Evolutionary conservation across 1,284 basidiomycete genomes (phyloP).

Genomic region (Ustilago loliicola): DNA sequence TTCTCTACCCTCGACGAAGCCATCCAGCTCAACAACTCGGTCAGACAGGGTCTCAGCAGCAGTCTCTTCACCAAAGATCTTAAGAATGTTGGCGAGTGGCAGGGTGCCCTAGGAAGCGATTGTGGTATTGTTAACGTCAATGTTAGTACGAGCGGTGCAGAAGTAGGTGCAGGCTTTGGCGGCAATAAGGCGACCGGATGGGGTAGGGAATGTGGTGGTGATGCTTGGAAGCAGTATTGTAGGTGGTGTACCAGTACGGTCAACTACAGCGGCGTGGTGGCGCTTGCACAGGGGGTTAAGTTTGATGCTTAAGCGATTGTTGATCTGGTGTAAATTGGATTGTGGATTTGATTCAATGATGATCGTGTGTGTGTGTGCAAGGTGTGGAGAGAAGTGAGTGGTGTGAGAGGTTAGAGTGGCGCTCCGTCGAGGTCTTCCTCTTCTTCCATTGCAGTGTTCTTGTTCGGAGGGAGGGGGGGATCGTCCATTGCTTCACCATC

Average conservation of each 20-base stretch:
- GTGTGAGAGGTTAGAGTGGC: constrained; percentile 20
- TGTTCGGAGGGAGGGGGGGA: too few species aligned
- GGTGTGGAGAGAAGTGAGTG: neutral
- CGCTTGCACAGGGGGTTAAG: constrained; percentile 89
- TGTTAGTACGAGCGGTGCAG: constrained; percentile 91
- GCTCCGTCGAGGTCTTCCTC: constrained; percentile 42
- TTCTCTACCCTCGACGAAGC: constrained; percentile 92
- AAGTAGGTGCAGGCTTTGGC: constrained; percentile 91
- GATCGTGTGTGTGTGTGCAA: neutral
- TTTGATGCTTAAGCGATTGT: constrained; percentile 74
- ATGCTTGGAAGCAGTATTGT: constrained; percentile 88
- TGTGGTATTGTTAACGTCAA: constrained; percentile 65
- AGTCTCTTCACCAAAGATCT: constrained; percentile 81
- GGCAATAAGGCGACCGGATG: constrained; percentile 87
- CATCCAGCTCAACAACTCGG: constrained; percentile 90
- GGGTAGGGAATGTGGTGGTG: constrained; percentile 96
- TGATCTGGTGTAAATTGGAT: constrained; percentile 1
- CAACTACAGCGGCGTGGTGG: constrained; percentile 89
- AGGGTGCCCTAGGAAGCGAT: constrained; percentile 53
- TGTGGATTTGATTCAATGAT: neutral
- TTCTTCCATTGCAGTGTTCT: neutral
- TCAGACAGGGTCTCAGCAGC: constrained; percentile 89
- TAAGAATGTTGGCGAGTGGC: constrained; percentile 58
- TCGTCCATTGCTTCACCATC: constrained; percentile 29
- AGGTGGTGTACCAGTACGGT: constrained; percentile 83